Evolutionary conservation across 2,329 filamentous ascomycete species (phyloP).

Genomic region (Passalora sequoiae): DNA sequence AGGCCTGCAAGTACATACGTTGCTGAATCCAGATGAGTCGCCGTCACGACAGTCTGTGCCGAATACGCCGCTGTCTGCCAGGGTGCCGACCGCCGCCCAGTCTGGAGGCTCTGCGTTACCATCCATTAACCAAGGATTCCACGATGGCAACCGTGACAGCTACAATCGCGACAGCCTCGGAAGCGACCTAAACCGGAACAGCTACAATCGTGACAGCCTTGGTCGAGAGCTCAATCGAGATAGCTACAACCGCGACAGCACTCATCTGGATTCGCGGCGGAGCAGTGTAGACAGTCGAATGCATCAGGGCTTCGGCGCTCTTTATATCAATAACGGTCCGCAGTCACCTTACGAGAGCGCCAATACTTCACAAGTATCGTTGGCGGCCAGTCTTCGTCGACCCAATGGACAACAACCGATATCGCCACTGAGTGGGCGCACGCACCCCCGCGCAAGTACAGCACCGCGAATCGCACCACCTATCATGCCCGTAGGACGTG

Average conservation of each 20-base stretch:
- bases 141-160: slow-evolving; percentile 41
- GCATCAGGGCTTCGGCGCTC: slow-evolving; percentile 64
- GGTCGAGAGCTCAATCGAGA: slow-evolving; percentile 24
- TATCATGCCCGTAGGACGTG: slow-evolving; percentile 63
- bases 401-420: slow-evolving; percentile 43
- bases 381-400: slow-evolving; percentile 63
- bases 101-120: slow-evolving; percentile 40
- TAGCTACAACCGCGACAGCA: slow-evolving; percentile 30
- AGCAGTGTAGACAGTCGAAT: slow-evolving; percentile 78
- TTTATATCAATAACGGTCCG: slow-evolving; percentile 58
- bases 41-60: slow-evolving; percentile 41
- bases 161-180: slow-evolving; percentile 31
- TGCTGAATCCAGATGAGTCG: slow-evolving; percentile 48
- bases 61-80: slow-evolving; percentile 40
- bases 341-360: slow-evolving; percentile 69
- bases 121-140: slow-evolving; percentile 53
- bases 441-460: slow-evolving; percentile 34
- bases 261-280: slow-evolving; percentile 56
- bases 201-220: slow-evolving; percentile 23
- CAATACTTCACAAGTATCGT: slow-evolving; percentile 70
- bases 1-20: slow-evolving; percentile 47
- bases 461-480: slow-evolving; percentile 64
- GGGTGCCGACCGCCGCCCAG: slow-evolving; percentile 36
- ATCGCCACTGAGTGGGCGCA: slow-evolving; percentile 39
- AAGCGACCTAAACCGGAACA: slow-evolving; percentile 34